Evolutionary conservation across 345 rosid genomes (phyloP).

Genomic region (Diplotaxis tenuifolia): DNA sequence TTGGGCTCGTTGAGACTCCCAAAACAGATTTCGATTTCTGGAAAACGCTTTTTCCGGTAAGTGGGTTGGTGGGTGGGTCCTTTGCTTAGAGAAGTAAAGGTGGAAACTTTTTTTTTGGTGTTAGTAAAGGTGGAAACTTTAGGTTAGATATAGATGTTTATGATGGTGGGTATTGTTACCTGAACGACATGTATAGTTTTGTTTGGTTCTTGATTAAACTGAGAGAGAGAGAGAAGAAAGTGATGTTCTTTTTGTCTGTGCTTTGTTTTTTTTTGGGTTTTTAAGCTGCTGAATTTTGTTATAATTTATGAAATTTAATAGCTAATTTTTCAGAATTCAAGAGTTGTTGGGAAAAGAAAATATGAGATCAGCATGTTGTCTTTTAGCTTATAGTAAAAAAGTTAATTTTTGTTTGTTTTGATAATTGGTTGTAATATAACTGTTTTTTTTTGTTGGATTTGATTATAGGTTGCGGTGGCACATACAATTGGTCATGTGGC

Average conservation of each 20-base stretch:
- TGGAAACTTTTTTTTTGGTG: background rate
- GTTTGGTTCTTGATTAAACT: conserved; percentile 44
- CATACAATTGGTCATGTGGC: conserved; percentile 99
- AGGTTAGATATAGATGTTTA: conserved; percentile 25
- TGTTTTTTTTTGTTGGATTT: conserved; percentile 18
- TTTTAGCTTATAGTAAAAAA: background rate
- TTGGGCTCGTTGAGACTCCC: conserved; percentile 82
- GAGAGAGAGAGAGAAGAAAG: conserved; percentile 28
- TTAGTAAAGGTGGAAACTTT: background rate
- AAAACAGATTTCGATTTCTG: conserved; percentile 88
- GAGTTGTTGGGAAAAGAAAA: background rate
- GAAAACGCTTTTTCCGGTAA: conserved; percentile 92
- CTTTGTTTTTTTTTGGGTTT: no score
- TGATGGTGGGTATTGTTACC: conserved; percentile 29
- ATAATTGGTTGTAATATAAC: conserved; percentile 6
- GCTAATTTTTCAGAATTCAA: background rate
- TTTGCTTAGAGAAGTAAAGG: background rate
- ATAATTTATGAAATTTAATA: background rate
- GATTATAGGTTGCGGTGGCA: conserved; percentile 85
- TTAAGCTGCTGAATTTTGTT: conserved; percentile 11
- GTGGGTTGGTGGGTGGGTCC: conserved; percentile 44
- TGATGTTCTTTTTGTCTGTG: conserved; percentile 33
- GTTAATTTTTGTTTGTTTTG: background rate
- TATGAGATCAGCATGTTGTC: background rate
- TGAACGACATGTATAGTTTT: conserved; percentile 39